Base-by-base conservation (phyloP, 495 filamentous ascomycete species). In the Letharia columbiana region DNA sequence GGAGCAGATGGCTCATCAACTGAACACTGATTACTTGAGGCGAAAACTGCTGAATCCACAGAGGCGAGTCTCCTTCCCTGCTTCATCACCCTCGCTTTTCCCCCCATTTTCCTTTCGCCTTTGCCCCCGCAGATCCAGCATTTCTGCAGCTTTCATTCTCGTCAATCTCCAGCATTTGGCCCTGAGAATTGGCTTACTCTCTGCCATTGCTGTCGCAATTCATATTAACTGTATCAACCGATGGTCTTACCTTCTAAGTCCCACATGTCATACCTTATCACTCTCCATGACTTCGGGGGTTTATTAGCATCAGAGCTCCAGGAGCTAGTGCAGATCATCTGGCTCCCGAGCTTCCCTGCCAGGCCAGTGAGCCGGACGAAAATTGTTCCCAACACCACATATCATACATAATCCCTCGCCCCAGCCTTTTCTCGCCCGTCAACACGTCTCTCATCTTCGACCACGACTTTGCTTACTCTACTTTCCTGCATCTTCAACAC, bases 1-100 rank as follows among this genome's bases (percentile, higher is more conserved):
- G 76, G 76, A 37, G 31, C 17, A 37, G 73, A 74, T 76, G 73
- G 81, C 81, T 71, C 77, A 79, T 73, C 77, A 81, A 70, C 77
- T 76, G 54, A 80, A 82, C 52, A 76, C 80, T 42, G 81, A 83
- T 69, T 79, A 84, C 71, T 68, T 81, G 74, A 80, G 81, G 72
- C 78, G 81, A 71, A 77, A 79, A 13, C 47, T 66, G 45, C 64
- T 61, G 5, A 62, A 61, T 56, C 64, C 64, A 33, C 64, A 66
- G 17, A 61, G 64, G 64, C 60, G 18, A 62, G 64, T 60, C 47
- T 60, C 35, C 31, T 13, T 39, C 49, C 37, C 7, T 47, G 20
- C 37, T 35, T 35, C 42, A 12, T 50, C 47, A 20, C n/a, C 33
- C 47, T 58, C 58, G 39, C 58, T 18, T 54, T 56, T 35, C 41